Conservation (phyloP, 108 stramenopile species). For the Chaetoceros tenuissimus region DNA sequence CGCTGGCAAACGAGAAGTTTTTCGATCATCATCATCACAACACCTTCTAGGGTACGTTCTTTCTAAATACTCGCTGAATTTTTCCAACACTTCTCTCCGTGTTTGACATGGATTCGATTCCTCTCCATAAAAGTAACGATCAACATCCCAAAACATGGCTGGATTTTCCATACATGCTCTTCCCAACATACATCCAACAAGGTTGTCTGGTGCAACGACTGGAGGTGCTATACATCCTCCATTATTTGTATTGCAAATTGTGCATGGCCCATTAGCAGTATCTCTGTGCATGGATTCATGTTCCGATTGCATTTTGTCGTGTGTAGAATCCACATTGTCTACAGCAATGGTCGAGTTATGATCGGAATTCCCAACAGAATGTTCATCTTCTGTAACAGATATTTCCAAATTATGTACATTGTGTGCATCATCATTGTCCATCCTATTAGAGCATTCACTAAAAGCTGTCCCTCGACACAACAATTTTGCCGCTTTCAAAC, state of each 20-base stretch:
- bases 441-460: neutral
- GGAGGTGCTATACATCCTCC: slow-evolving; percentile 58
- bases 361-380: too few relatives aligned
- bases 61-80: slow-evolving; percentile 53
- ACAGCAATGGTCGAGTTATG: too few relatives aligned
- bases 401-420: neutral
- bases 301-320: neutral
- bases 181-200: slow-evolving; percentile 63
- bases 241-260: slow-evolving; percentile 31
- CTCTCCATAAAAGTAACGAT: slow-evolving; percentile 67
- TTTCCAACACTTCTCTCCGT: slow-evolving; percentile 49
- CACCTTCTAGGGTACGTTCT: slow-evolving; percentile 62
- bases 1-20: slow-evolving; percentile 14
- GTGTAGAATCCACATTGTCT: too few relatives aligned
- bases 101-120: slow-evolving; percentile 51
- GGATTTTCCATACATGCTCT: slow-evolving; percentile 66
- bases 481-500: slow-evolving; percentile 37
- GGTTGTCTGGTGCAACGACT: slow-evolving; percentile 32
- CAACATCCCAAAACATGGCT: slow-evolving; percentile 49
- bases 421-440: slow-evolving; percentile 1
- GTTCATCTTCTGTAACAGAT: neutral
- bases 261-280: slow-evolving; percentile 33
- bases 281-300: neutral
- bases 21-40: slow-evolving; percentile 50
- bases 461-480: slow-evolving; percentile 24